Evolutionary conservation across 164 flowering plant species (phyloP), one percentile per base, ranked within the genome.

Genomic region (Pachysandra terminalis): DNA sequence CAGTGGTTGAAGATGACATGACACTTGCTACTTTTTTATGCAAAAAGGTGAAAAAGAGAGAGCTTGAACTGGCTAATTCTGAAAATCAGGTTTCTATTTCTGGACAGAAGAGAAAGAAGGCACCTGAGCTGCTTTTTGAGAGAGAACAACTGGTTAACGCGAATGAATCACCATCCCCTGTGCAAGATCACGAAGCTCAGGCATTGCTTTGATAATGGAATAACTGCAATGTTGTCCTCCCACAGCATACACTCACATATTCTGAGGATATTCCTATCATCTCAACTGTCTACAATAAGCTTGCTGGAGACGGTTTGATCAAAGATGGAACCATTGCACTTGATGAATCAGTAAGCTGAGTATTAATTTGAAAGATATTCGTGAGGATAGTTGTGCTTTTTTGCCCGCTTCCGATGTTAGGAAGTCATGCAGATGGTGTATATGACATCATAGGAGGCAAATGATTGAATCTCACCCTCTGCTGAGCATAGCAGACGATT

Each of bases 1-100:
- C 35, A 60, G 23, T 7, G 49, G 74, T 59, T 35, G 77, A 25
- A 5, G 73, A 73, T 60, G 73, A 61, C n/a, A 41, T 40, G 60
- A 41, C 73, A 14, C 75, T 71, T 56, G 71, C 70, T 49, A 64
- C 56, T 56, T 16, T 65, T 10, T 56, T 69, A 15, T 6, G 14
- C 41, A 55, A 66, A 49, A 55, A 40, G 14, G 51, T 56, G 52
- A 74, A 56, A 63, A 68, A 37, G 48, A 73, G 54, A 54, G 51
- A 41, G 14, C 60, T 57, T 16, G 16, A n/a, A 16, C 56, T 19
- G 53, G 25, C 7, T 54, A 24, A 23, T 17, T 45, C 32, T 49
- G 68, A 54, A 9, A 49, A 27, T 32, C 54, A 53, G 54, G 67
- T 19, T 9, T 15, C 56, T 10, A 25, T 48, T 56, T 28, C 70